phyloP scores from a whole-genome alignment of 768 basidiomycete genomes.

The Rhodotorula sphaerocarpa region DNA sequence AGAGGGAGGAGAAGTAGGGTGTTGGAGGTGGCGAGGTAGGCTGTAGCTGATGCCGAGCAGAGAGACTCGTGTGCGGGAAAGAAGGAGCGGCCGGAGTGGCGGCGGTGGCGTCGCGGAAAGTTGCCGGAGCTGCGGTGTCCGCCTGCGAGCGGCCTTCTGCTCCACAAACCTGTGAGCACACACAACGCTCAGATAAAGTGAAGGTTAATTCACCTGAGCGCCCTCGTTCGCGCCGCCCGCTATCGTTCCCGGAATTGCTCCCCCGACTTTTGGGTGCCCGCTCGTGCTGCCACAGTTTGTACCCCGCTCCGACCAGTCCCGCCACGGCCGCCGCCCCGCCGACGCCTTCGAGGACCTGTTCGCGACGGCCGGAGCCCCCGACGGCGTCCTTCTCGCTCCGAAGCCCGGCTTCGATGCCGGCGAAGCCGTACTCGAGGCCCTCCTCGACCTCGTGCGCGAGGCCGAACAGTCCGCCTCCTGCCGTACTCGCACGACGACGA shows the following conservation, averaged over 20 bases:
- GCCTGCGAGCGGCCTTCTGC: too few species aligned
- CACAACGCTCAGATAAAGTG: too few species aligned
- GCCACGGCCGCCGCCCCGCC: neutral
- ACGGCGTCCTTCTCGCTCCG: neutral
- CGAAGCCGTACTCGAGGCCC: neutral
- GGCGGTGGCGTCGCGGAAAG: too few species aligned
- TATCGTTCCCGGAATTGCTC: too few species aligned
- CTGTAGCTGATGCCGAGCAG: too few species aligned
- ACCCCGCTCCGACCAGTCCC: neutral
- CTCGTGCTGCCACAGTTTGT: constrained; percentile 2
- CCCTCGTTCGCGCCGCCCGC: too few species aligned
- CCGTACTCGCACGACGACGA: neutral
- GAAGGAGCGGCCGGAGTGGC: neutral
- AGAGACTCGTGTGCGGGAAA: neutral
- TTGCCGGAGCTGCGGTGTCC: too few species aligned
- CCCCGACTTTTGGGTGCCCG: too few species aligned
- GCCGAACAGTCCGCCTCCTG: neutral
- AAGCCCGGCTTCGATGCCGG: neutral
- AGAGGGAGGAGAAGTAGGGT: constrained; percentile 22
- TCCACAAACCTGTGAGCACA: too few species aligned
- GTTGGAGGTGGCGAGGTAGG: neutral
- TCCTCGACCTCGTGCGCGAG: neutral
- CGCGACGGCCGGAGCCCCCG: neutral
- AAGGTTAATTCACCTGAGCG: too few species aligned
- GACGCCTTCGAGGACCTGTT: neutral